Evolutionary conservation across 768 basidiomycete genomes (phyloP), one percentile per base, ranked within the genome.

Genomic region (Tephrocybe sp.): DNA sequence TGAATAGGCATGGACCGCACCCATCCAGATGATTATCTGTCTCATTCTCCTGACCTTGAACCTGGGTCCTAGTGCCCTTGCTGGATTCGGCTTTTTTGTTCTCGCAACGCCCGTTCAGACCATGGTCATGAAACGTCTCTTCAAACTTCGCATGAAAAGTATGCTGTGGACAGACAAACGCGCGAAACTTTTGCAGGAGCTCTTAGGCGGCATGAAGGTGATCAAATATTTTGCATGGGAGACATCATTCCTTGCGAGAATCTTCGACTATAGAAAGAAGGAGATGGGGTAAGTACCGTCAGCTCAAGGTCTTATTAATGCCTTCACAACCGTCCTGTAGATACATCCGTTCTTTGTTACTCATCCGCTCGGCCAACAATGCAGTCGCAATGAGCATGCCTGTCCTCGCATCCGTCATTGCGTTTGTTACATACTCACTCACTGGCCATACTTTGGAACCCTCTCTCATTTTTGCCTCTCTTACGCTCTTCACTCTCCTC

Each of bases 161-260:
- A 94, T 95, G 90, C 65, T 68, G 0, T 96, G 88, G 88, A 97
- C 88, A 4, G 95, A 98, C 63, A 90, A 88, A 63, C 83, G 95
- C 9, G 88, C 89, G 12, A 93, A 92, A 62, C 70, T 94, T 3
- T 77, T 97, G 10, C 93, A 95, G 65, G 95, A 98, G 64, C 76
- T 98, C 1, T 70, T 97, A 0, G 84, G 86, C 12, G 90, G 90
- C 1, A 94, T 97, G 83, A 87, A 90, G 57, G 80, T 96, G 54
- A 89, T 97, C 77, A 97, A 97, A 67, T 86, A 87, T 65, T 95
- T 95, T 67, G 85, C 88, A 4, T 94, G 91, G 91, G 91, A 93
- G 61, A 60, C 68, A 1, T 90, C 94, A 0, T 95, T 92, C 67
- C 75, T 96, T 20, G 72, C 81, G 14, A 82, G 86, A 39, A 78